Conservation (phyloP, 1,284 basidiomycete genomes). For the Pulveroboletus sp. region DNA sequence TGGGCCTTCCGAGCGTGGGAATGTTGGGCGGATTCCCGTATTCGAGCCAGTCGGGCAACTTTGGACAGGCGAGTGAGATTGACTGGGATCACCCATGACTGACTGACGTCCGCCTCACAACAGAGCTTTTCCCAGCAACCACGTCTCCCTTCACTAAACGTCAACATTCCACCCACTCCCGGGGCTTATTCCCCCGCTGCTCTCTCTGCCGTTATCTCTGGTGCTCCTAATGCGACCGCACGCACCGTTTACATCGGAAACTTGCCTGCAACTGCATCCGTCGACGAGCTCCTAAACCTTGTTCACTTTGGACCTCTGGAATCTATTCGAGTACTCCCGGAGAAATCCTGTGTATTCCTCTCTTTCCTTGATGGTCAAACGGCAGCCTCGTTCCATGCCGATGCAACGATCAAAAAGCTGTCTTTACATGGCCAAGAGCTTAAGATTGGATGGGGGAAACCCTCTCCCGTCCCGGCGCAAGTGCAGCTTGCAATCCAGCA, state of each 20-base stretch:
- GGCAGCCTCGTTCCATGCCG: slow-evolving; percentile 92
- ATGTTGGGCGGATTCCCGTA: slow-evolving; percentile 73
- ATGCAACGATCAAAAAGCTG: slow-evolving; percentile 91
- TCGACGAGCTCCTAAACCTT: slow-evolving; percentile 95
- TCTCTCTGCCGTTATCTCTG: slow-evolving; percentile 63
- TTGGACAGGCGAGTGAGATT: slow-evolving; percentile 54
- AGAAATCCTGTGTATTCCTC: slow-evolving; percentile 97
- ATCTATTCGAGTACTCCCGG: slow-evolving; percentile 92
- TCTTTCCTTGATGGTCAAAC: slow-evolving; percentile 92
- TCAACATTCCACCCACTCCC: slow-evolving; percentile 54
- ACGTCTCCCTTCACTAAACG: slow-evolving; percentile 64
- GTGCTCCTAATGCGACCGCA: slow-evolving; percentile 65
- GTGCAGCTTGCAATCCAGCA: slow-evolving; percentile 86
- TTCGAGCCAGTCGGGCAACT: slow-evolving; percentile 65
- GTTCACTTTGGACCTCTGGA: slow-evolving; percentile 98
- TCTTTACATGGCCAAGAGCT: slow-evolving; percentile 90
- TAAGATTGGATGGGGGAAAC: slow-evolving; percentile 96
- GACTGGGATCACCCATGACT: neutral
- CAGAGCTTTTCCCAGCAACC: slow-evolving; percentile 48
- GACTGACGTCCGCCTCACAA: slow-evolving; percentile 5
- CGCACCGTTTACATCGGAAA: slow-evolving; percentile 98
- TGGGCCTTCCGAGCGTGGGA: slow-evolving; percentile 70
- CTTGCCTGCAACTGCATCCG: slow-evolving; percentile 92
- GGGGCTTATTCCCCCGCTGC: slow-evolving; percentile 76
- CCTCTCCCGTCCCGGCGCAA: slow-evolving; percentile 80